Evolutionary conservation across 2,329 filamentous ascomycete species (phyloP).

Genomic region (Claviceps africana): DNA sequence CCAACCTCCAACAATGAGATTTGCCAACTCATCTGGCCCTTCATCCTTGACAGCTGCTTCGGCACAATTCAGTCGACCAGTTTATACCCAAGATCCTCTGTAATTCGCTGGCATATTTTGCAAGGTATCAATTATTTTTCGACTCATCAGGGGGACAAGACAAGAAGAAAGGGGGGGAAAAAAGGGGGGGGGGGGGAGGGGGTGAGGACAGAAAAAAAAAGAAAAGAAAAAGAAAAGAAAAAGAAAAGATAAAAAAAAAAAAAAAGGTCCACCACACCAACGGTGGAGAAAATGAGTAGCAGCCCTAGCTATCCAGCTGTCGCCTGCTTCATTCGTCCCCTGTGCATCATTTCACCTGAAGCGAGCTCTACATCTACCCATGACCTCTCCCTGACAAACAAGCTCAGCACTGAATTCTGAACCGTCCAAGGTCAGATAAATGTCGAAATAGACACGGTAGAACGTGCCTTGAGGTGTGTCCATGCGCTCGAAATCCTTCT

Average conservation of each 20-base stretch:
- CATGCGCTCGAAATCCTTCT: slow-evolving; percentile 99
- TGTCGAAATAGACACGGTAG: slow-evolving; percentile 69
- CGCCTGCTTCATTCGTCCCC: neutral
- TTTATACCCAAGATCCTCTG: neutral
- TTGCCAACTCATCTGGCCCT: neutral
- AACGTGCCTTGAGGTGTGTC: slow-evolving; percentile 95
- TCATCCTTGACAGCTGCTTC: neutral
- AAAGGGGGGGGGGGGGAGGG: too few species aligned
- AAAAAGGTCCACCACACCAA: neutral
- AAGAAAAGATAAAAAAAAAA: neutral
- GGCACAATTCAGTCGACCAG: neutral
- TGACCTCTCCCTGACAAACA: slow-evolving; percentile 98
- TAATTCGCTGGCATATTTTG: neutral
- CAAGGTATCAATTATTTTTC: slow-evolving; percentile 4
- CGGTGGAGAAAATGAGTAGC: neutral
- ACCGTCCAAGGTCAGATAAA: slow-evolving; percentile 87
- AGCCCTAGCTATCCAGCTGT: neutral
- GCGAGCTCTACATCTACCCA: slow-evolving; percentile 87
- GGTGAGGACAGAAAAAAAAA: too few species aligned
- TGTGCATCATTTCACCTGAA: slow-evolving; percentile 44
- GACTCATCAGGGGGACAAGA: neutral
- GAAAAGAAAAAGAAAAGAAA: neutral
- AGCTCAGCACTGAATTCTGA: slow-evolving; percentile 97
- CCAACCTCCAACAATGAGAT: neutral
- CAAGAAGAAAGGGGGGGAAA: neutral